Evolutionary conservation across 2,329 filamentous ascomycete species (phyloP).

Genomic region (Septoria petroselini): DNA sequence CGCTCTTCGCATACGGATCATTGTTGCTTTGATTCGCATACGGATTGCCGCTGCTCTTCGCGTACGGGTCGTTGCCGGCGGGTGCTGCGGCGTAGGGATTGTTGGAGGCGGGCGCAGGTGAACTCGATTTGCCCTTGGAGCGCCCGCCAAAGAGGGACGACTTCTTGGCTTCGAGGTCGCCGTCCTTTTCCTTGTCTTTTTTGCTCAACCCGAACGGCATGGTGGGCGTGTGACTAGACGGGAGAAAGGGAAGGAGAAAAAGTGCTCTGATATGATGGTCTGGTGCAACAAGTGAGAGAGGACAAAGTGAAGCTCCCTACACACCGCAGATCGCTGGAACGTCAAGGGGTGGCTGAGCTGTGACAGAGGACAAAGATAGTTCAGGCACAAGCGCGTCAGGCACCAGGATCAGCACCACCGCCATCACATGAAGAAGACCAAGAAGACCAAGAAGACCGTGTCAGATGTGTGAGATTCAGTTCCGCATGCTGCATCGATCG

Average conservation of each 20-base stretch:
- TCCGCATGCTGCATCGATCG: not conserved
- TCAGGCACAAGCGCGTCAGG: conserved; percentile 9
- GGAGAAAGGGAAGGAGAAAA: conserved; percentile 2
- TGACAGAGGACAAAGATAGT: conserved; percentile 8
- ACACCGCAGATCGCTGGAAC: too few relatives aligned
- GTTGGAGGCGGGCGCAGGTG: conserved; percentile 44
- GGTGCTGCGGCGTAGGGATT: conserved; percentile 57
- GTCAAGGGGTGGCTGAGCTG: conserved; percentile 12
- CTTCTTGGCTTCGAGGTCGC: conserved; percentile 53
- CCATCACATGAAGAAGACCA: not conserved
- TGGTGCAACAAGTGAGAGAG: too few relatives aligned
- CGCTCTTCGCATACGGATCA: conserved; percentile 35
- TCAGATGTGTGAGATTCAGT: not conserved
- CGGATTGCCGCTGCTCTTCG: conserved; percentile 34
- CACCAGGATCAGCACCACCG: conserved; percentile 4
- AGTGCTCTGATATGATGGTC: too few relatives aligned
- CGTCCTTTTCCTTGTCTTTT: conserved; percentile 51
- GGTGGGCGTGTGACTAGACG: conserved; percentile 13
- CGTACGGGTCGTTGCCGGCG: conserved; percentile 28
- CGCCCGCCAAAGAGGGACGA: conserved; percentile 58
- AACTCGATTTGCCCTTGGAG: conserved; percentile 53
- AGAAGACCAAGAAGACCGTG: not conserved
- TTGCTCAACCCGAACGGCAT: conserved; percentile 50
- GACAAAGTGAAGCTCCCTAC: conserved; percentile 1
- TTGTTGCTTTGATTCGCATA: conserved; percentile 30